phyloP scores from a whole-genome alignment of 2,329 filamentous ascomycete species.

The Hymenoscyphus occultus region DNA sequence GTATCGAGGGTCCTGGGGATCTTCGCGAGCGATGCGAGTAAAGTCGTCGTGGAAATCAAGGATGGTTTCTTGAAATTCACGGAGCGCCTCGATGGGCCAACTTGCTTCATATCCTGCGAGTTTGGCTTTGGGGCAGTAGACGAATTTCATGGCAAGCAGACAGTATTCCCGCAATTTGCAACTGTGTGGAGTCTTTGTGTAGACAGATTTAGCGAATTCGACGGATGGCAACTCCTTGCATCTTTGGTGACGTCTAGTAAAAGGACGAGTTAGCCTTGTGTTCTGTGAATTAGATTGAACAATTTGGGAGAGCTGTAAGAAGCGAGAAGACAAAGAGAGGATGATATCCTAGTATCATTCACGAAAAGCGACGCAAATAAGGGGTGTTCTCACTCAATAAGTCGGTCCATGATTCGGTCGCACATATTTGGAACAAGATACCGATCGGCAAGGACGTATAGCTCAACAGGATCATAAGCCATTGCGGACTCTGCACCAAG shows the following conservation, averaged over 20 bases:
- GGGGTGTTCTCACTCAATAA: background rate
- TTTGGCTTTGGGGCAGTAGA: background rate
- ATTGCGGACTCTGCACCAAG: background rate
- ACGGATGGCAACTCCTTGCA: background rate
- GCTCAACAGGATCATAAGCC: background rate
- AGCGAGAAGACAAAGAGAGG: background rate
- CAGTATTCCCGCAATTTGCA: background rate
- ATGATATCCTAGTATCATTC: background rate
- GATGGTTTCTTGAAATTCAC: background rate
- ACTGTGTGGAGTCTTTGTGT: background rate
- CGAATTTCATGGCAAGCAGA: background rate
- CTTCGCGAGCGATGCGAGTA: background rate
- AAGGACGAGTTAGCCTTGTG: background rate
- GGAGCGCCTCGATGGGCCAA: background rate
- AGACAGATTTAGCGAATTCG: background rate
- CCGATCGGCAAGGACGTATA: background rate
- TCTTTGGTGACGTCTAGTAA: background rate
- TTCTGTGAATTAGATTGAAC: background rate
- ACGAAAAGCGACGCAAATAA: background rate
- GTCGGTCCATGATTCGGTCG: background rate
- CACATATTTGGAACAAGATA: background rate
- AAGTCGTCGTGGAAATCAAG: background rate
- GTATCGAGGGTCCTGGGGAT: background rate
- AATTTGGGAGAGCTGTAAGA: too few relatives aligned
- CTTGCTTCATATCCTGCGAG: background rate